phyloP scores from a whole-genome alignment of 768 basidiomycete genomes.

The Macrolepiota fuliginosa region DNA sequence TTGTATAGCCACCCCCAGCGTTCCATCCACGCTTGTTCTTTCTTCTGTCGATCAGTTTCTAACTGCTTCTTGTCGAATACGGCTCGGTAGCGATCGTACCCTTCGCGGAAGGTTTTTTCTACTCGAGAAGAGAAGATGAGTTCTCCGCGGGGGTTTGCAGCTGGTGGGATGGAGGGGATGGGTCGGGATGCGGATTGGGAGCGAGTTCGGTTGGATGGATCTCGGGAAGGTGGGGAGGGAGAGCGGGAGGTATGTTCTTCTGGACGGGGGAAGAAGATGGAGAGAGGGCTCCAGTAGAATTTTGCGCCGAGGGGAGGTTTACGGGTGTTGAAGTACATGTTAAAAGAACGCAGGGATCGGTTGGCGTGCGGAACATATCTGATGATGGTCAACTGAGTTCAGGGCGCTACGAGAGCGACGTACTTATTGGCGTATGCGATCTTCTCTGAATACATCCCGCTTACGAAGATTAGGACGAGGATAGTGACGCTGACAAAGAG shows the following conservation, averaged over 20 bases:
- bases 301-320: slow-evolving; percentile 69
- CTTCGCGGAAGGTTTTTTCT: slow-evolving; percentile 77
- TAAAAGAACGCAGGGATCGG: slow-evolving; percentile 84
- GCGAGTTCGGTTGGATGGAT: slow-evolving; percentile 31
- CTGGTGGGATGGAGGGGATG: slow-evolving; percentile 84
- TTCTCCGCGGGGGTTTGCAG: slow-evolving; percentile 90
- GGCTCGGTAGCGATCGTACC: slow-evolving; percentile 88
- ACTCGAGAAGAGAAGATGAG: slow-evolving; percentile 94
- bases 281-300: slow-evolving; percentile 50
- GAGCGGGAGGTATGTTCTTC: slow-evolving; percentile 28
- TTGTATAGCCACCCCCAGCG: slow-evolving; percentile 30
- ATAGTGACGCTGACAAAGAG: slow-evolving; percentile 89
- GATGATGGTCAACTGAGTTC: slow-evolving; percentile 7
- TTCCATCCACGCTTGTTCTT: slow-evolving; percentile 22
- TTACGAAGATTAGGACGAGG: slow-evolving; percentile 91
- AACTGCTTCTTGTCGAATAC: slow-evolving; percentile 81
- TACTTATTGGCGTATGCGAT: slow-evolving; percentile 96
- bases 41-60: slow-evolving; percentile 46
- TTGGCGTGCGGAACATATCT: slow-evolving; percentile 98
- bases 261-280: slow-evolving; percentile 56
- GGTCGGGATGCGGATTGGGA: slow-evolving; percentile 43
- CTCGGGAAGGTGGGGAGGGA: slow-evolving; percentile 35
- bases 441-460: slow-evolving; percentile 95
- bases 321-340: slow-evolving; percentile 96
- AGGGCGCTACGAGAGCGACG: slow-evolving; percentile 25